phyloP scores from a whole-genome alignment of 1,284 basidiomycete species.

The Exsudoporus floridanus region DNA sequence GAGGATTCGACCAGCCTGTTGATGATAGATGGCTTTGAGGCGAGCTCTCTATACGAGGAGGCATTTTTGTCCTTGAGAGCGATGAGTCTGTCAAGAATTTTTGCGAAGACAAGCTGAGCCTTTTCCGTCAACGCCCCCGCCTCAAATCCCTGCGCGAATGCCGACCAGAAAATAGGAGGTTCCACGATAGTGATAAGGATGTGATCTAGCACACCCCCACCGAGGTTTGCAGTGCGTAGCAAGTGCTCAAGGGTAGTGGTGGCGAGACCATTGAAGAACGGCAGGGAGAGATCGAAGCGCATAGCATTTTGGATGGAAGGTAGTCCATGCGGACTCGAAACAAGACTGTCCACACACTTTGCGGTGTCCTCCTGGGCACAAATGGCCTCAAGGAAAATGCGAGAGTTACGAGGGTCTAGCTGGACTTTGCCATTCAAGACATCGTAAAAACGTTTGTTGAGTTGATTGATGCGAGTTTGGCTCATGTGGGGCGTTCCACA shows the following conservation, averaged over 20 bases:
- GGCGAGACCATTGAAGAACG: constrained; percentile 48
- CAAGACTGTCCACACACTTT: constrained; percentile 43
- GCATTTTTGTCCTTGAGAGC: constrained; percentile 38
- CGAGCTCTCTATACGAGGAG: constrained; percentile 41
- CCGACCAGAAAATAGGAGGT: constrained; percentile 56
- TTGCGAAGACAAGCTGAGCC: constrained; percentile 47
- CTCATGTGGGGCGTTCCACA: constrained; percentile 8
- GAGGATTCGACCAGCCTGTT: constrained; percentile 40
- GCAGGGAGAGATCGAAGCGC: constrained; percentile 40
- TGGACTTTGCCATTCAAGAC: constrained; percentile 23
- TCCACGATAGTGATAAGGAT: constrained; percentile 46
- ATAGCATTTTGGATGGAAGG: constrained; percentile 46
- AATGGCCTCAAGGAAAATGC: constrained; percentile 50
- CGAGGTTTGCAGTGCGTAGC: constrained; percentile 42
- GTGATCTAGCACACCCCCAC: constrained; percentile 45
- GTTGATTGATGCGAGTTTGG: constrained; percentile 19
- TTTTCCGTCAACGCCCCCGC: constrained; percentile 36
- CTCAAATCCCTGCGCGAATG: constrained; percentile 42
- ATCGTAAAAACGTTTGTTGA: constrained; percentile 30
- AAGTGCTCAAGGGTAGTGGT: constrained; percentile 44
- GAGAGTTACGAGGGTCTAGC: constrained; percentile 14
- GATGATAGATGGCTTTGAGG: constrained; percentile 37
- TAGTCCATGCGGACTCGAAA: constrained; percentile 42
- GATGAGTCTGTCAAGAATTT: constrained; percentile 53
- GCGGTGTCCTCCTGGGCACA: constrained; percentile 42